Conservation (phyloP, 139 green algal species). For the Coelastrella sp. region DNA sequence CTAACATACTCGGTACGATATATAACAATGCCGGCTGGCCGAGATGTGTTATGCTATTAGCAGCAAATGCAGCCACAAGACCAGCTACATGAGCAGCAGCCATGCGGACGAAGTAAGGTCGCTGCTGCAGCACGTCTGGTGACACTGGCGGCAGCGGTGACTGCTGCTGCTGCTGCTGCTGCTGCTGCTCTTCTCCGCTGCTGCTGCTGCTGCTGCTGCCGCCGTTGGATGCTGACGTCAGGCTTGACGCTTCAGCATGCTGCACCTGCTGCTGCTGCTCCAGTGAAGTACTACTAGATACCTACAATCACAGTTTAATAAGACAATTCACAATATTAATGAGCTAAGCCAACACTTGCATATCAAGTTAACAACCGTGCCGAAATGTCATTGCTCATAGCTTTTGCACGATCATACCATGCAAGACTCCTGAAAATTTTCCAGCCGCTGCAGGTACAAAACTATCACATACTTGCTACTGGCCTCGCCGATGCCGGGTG, state of each 20-base stretch:
- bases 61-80: slow-evolving; percentile 81
- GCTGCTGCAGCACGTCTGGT: slow-evolving; percentile 75
- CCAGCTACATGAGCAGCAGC: slow-evolving; percentile 81
- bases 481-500: too few relatives aligned
- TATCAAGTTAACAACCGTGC: too few relatives aligned
- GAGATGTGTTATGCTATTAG: slow-evolving; percentile 84
- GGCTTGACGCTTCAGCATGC: too few relatives aligned
- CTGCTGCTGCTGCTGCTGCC: slow-evolving; percentile 47
- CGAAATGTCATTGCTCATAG: too few relatives aligned
- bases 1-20: slow-evolving; percentile 75
- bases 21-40: slow-evolving; percentile 91
- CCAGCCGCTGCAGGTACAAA: too few relatives aligned
- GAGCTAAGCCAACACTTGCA: too few relatives aligned
- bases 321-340: too few relatives aligned
- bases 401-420: too few relatives aligned
- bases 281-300: too few relatives aligned
- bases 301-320: too few relatives aligned
- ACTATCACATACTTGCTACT: too few relatives aligned
- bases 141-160: slow-evolving; percentile 45
- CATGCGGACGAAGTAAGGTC: slow-evolving; percentile 80
- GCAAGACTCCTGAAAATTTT: too few relatives aligned
- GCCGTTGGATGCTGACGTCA: slow-evolving; percentile 6
- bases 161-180: slow-evolving; percentile 46
- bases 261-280: slow-evolving; percentile 45
- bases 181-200: slow-evolving; percentile 1